These are phyloP conservation scores for Colletotrichum higginsianum DNA, from an alignment of 2,329 filamentous ascomycete species.

Conservation along the genomic window DNA sequence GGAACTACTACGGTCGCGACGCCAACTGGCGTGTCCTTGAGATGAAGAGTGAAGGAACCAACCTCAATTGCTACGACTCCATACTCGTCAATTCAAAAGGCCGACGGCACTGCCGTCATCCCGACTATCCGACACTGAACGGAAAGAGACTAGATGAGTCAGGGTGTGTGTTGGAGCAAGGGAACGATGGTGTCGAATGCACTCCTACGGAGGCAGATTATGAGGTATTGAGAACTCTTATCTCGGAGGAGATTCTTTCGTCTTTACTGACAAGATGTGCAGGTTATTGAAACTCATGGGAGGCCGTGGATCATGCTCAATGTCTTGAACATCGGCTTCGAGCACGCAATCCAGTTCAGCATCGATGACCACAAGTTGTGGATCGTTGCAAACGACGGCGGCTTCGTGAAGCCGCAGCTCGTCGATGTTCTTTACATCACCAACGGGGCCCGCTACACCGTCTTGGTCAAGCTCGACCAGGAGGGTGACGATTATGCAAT, in stretches of 20 bases:
- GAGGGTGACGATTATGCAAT: constrained; percentile 67
- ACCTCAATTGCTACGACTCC: constrained; percentile 68
- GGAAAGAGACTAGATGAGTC: constrained; percentile 17
- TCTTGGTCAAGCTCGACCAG: constrained; percentile 60
- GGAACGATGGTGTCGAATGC: constrained; percentile 21
- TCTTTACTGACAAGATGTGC: neutral
- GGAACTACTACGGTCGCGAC: constrained; percentile 32
- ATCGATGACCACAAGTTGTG: constrained; percentile 68
- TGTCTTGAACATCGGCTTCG: constrained; percentile 23
- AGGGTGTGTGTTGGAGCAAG: constrained; percentile 10
- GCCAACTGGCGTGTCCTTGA: constrained; percentile 22
- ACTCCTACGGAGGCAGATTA: constrained; percentile 18
- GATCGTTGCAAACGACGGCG: constrained; percentile 68
- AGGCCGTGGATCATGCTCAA: constrained; percentile 32
- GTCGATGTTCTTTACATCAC: constrained; percentile 50
- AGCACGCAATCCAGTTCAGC: constrained; percentile 48
- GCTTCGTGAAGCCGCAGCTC: constrained; percentile 66
- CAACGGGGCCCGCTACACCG: constrained; percentile 68
- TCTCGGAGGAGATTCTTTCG: too few species aligned
- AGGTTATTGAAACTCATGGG: constrained; percentile 24
- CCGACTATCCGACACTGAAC: neutral
- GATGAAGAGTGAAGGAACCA: constrained; percentile 20
- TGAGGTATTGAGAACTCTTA: neutral
- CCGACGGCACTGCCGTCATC: constrained; percentile 61
- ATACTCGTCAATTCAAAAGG: constrained; percentile 75